Evolutionary conservation across 2,329 filamentous ascomycete genomes (phyloP).

Genomic region (Neonectria neomacrospora): DNA sequence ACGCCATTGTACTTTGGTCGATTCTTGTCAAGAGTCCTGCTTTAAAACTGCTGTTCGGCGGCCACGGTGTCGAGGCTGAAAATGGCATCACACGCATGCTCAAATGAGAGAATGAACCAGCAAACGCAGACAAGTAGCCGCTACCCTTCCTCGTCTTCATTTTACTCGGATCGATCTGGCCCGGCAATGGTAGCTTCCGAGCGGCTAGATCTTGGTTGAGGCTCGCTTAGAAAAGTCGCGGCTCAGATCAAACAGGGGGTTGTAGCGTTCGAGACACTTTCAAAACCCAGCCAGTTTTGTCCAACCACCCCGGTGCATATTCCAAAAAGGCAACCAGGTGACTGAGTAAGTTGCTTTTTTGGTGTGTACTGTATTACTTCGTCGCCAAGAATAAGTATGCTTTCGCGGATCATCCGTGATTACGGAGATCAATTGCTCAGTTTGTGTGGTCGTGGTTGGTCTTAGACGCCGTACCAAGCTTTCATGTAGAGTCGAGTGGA

Average conservation of each 20-base stretch:
- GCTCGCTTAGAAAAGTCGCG: constrained; percentile 33
- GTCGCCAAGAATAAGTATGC: background rate
- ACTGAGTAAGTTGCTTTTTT: background rate
- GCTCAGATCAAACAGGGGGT: constrained; percentile 35
- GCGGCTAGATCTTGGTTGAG: constrained; percentile 32
- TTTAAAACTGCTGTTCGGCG: background rate
- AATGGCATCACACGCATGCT: background rate
- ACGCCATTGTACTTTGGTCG: too few species aligned
- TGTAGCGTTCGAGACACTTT: constrained; percentile 36
- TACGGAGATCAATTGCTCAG: background rate
- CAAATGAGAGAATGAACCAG: background rate
- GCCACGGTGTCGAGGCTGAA: background rate
- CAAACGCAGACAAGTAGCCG: background rate
- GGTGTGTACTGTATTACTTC: background rate
- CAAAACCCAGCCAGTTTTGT: constrained; percentile 40
- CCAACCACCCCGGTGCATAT: background rate
- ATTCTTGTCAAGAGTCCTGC: background rate
- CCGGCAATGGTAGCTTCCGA: constrained; percentile 34
- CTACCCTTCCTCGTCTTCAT: background rate
- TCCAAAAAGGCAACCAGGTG: constrained; percentile 1
- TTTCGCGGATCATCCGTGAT: background rate
- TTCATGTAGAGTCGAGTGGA: background rate
- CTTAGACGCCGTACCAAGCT: background rate
- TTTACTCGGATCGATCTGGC: constrained; percentile 12
- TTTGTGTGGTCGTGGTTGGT: background rate